These are phyloP conservation scores for Arthroderma sp. DNA, from an alignment of 2,329 filamentous ascomycete genomes.

Conservation along the genomic window DNA sequence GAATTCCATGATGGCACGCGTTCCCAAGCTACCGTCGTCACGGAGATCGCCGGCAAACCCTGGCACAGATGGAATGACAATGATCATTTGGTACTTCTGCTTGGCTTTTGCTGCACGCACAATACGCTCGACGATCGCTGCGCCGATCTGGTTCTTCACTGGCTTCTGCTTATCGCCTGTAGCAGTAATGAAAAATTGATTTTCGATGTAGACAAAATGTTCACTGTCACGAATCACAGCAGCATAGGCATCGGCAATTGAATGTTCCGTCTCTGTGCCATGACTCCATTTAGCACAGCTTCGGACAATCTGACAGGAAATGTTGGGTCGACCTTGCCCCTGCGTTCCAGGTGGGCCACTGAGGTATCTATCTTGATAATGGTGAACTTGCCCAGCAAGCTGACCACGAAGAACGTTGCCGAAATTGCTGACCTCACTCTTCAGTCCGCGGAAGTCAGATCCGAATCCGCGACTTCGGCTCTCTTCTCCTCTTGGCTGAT, in stretches of 20 bases:
- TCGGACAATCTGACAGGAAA: slow-evolving; percentile 64
- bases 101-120: slow-evolving; percentile 67
- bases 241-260: slow-evolving; percentile 73
- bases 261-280: slow-evolving; percentile 52
- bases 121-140: slow-evolving; percentile 80
- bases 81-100: slow-evolving; percentile 80
- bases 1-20: slow-evolving; percentile 93
- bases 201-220: slow-evolving; percentile 95
- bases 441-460: slow-evolving; percentile 23
- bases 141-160: slow-evolving; percentile 74
- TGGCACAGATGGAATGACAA: slow-evolving; percentile 80
- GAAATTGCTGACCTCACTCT: slow-evolving; percentile 25
- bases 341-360: slow-evolving; percentile 9
- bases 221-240: slow-evolving; percentile 67
- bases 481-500: slow-evolving; percentile 21
- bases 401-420: slow-evolving; percentile 27
- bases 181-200: slow-evolving; percentile 96
- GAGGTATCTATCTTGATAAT: slow-evolving; percentile 28
- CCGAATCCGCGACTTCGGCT: slow-evolving; percentile 19
- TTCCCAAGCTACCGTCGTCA: slow-evolving; percentile 70
- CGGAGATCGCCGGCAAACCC: slow-evolving; percentile 88
- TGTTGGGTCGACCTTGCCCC: slow-evolving; percentile 19
- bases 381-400: slow-evolving; percentile 30
- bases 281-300: slow-evolving; percentile 61
- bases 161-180: slow-evolving; percentile 69